These are phyloP conservation scores for Dimargaris cristalligena DNA, from an alignment of 192 early-diverging fungal genomes.

Conservation along the genomic window DNA sequence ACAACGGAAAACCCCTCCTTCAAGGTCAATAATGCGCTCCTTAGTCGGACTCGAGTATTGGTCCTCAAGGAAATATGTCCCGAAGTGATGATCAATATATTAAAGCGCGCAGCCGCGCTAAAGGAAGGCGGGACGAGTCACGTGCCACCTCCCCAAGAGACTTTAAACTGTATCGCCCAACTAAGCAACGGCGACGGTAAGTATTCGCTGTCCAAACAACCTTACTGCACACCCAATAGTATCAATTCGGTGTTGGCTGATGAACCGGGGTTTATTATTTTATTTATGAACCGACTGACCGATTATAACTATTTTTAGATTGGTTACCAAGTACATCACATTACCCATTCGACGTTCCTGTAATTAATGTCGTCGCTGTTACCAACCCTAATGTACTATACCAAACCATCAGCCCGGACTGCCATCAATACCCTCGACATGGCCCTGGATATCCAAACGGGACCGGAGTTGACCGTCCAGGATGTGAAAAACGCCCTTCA, in stretches of 20 bases:
- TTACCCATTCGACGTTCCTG: no score
- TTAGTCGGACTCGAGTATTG: slow-evolving; percentile 67
- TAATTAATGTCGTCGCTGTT: no score
- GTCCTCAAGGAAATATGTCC: slow-evolving; percentile 43
- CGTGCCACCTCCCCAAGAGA: no score
- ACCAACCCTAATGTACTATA: no score
- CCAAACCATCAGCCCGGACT: slow-evolving; percentile 19
- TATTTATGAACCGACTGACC: no score
- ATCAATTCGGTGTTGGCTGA: no score
- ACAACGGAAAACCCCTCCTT: slow-evolving; percentile 79
- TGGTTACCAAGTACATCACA: no score
- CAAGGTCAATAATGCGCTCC: slow-evolving; percentile 60
- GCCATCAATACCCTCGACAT: slow-evolving; percentile 21
- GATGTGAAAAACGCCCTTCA: slow-evolving; percentile 54
- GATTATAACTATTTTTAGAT: no score
- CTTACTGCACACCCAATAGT: no score
- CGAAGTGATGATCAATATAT: slow-evolving; percentile 40
- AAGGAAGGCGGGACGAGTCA: no score
- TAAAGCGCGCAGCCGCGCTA: slow-evolving; percentile 34
- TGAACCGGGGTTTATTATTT: no score
- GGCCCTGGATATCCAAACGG: slow-evolving; percentile 18
- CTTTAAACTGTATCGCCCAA: slow-evolving; percentile 30
- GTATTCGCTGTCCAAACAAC: no score
- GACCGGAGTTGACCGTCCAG: slow-evolving; percentile 23
- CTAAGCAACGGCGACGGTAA: slow-evolving; percentile 74